These are phyloP conservation scores for Curvularia spicifera DNA, from an alignment of 2,329 filamentous ascomycete genomes.

Conservation along the genomic window DNA sequence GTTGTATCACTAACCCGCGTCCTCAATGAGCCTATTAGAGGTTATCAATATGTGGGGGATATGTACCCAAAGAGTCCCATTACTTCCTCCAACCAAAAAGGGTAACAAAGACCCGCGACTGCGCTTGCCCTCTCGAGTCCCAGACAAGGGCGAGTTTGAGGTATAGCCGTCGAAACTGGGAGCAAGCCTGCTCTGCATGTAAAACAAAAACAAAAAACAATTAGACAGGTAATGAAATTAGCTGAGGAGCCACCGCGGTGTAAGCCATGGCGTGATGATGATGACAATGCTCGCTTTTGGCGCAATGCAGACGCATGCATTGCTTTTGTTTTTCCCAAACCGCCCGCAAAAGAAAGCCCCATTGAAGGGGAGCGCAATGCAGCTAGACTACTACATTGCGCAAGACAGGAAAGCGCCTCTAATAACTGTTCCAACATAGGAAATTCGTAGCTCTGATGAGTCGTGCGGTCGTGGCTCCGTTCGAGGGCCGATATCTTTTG, in stretches of 20 bases:
- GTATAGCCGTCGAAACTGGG: conserved; percentile 44
- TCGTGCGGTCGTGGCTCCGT: conserved; percentile 39
- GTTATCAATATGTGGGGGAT: conserved; percentile 29
- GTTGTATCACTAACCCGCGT: conserved; percentile 19
- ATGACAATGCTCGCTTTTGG: conserved; percentile 32
- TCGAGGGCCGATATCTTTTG: conserved; percentile 28
- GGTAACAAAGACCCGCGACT: conserved; percentile 35
- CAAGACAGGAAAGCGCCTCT: conserved; percentile 28
- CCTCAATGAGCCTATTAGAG: conserved; percentile 25
- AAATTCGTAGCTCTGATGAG: conserved; percentile 45
- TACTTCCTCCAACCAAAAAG: conserved; percentile 11
- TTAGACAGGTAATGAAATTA: conserved; percentile 26
- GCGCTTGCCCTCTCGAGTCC: conserved; percentile 38
- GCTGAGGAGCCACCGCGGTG: conserved; percentile 45
- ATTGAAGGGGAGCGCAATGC: conserved; percentile 29
- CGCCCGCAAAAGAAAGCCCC: conserved; percentile 22
- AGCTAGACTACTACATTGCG: conserved; percentile 21
- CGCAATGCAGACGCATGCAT: conserved; percentile 16
- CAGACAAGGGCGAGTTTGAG: conserved; percentile 29
- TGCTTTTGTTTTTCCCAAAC: conserved; percentile 13
- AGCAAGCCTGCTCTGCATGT: conserved; percentile 28
- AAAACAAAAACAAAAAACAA: conserved; percentile 23
- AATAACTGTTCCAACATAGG: conserved; percentile 39
- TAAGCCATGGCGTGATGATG: conserved; percentile 29
- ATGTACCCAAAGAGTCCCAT: conserved; percentile 19